These are phyloP conservation scores for Fusarium piperis DNA, from an alignment of 2,329 filamentous ascomycete species.

Conservation along the genomic window DNA sequence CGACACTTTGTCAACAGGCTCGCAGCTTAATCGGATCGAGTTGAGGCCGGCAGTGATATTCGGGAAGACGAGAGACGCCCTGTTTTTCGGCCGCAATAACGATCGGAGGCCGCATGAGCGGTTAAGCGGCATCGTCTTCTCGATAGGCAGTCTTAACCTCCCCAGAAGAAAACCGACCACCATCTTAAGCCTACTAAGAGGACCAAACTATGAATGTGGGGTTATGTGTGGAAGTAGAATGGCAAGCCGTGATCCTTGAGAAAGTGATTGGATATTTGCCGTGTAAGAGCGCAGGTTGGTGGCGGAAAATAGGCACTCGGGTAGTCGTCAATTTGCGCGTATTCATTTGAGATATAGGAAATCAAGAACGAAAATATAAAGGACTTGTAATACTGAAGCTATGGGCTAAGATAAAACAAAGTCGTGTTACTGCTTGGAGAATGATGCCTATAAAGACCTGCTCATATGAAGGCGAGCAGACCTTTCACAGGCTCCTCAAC, in stretches of 20 bases:
- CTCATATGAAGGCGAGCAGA: not conserved
- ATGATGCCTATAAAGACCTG: not conserved
- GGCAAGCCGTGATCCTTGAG: not conserved
- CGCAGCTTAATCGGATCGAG: not conserved
- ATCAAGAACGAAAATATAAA: not conserved
- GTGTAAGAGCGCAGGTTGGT: not conserved
- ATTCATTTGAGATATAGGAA: not conserved
- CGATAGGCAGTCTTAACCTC: not conserved
- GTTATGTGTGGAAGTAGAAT: not conserved
- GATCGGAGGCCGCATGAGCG: not conserved
- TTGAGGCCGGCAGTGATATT: constrained; percentile 7
- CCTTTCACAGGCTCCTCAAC: constrained; percentile 7
- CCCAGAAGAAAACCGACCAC: not conserved
- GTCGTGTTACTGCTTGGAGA: not conserved
- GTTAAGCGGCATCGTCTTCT: not conserved
- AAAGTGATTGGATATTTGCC: not conserved
- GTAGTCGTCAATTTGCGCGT: not conserved
- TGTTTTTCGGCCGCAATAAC: not conserved
- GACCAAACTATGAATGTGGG: not conserved
- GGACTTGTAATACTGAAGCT: not conserved
- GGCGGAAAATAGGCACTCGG: not conserved
- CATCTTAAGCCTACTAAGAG: not conserved
- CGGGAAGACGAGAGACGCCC: not conserved
- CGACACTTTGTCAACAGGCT: not conserved
- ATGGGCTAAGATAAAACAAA: not conserved